These are phyloP conservation scores for Lipomyces starkeyi DNA, from an alignment of 805 yeast genomes.

Conservation along the genomic window DNA sequence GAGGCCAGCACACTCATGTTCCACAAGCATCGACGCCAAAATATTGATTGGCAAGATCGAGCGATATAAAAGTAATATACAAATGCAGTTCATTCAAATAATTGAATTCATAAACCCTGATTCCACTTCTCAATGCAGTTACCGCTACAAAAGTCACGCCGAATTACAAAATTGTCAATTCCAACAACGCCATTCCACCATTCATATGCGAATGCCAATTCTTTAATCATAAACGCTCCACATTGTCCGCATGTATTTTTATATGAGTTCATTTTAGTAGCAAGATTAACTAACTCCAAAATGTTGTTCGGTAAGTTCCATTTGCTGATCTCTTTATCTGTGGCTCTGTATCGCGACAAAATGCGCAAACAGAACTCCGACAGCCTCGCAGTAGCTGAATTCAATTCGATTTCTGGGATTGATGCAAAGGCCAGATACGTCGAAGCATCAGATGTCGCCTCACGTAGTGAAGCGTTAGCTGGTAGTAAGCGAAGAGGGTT, in stretches of 20 bases:
- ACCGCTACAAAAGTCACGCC: slow-evolving; percentile 40
- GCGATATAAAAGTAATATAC: background rate
- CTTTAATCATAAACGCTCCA: slow-evolving; percentile 38
- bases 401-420: background rate
- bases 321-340: slow-evolving; percentile 31
- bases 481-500: slow-evolving; percentile 46
- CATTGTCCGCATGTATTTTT: slow-evolving; percentile 45
- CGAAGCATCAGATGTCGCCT: background rate
- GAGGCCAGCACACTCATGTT: background rate
- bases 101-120: background rate
- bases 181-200: slow-evolving; percentile 46
- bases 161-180: slow-evolving; percentile 30
- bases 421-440: slow-evolving; percentile 5
- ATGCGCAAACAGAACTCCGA: slow-evolving; percentile 37
- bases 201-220: slow-evolving; percentile 42
- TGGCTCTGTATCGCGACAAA: slow-evolving; percentile 36
- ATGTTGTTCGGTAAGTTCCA: slow-evolving; percentile 37
- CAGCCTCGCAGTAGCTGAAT: slow-evolving; percentile 6
- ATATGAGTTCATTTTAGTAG: slow-evolving; percentile 31
- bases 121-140: slow-evolving; percentile 29
- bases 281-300: slow-evolving; percentile 26
- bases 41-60: background rate
- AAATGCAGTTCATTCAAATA: background rate
- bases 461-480: slow-evolving; percentile 8
- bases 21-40: background rate